These are phyloP conservation scores for Penicillium paxilli DNA, from an alignment of 495 filamentous ascomycete species.

Conservation along the genomic window DNA sequence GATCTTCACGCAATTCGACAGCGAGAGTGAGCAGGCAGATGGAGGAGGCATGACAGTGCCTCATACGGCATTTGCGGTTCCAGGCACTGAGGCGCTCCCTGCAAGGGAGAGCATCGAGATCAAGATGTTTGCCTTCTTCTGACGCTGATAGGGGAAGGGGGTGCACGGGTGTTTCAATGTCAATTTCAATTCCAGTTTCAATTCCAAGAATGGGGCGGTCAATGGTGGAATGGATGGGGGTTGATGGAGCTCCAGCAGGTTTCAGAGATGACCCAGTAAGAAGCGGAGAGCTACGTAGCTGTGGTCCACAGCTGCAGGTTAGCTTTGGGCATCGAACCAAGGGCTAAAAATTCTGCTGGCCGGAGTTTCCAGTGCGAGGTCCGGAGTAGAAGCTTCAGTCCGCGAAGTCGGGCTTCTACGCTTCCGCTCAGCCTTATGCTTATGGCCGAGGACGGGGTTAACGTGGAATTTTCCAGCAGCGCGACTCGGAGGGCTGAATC, in stretches of 20 bases:
- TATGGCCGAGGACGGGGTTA: no score
- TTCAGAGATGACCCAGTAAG: not conserved
- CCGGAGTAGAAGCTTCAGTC: not conserved
- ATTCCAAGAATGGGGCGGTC: not conserved
- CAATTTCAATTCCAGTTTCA: no score
- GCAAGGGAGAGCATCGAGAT: conserved; percentile 58
- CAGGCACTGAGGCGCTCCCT: conserved; percentile 34
- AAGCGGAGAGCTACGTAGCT: not conserved
- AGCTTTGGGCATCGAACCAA: not conserved
- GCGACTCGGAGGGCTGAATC: no score
- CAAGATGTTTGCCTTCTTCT: conserved; percentile 23
- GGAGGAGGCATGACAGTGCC: conserved; percentile 30
- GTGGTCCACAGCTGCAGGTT: not conserved
- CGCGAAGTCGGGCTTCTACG: not conserved
- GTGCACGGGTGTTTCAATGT: no score
- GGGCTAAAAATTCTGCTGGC: not conserved
- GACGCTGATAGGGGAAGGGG: no score
- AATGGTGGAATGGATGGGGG: not conserved
- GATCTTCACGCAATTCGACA: conserved; percentile 34
- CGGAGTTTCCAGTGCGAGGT: not conserved
- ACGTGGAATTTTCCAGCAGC: conserved; percentile 1
- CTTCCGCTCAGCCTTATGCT: not conserved
- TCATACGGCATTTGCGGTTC: conserved; percentile 55
- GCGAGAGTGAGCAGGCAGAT: conserved; percentile 27
- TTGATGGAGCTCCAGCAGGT: not conserved